phyloP scores from a whole-genome alignment of 208 protist genomes.

The Borovskyia barvae region DNA sequence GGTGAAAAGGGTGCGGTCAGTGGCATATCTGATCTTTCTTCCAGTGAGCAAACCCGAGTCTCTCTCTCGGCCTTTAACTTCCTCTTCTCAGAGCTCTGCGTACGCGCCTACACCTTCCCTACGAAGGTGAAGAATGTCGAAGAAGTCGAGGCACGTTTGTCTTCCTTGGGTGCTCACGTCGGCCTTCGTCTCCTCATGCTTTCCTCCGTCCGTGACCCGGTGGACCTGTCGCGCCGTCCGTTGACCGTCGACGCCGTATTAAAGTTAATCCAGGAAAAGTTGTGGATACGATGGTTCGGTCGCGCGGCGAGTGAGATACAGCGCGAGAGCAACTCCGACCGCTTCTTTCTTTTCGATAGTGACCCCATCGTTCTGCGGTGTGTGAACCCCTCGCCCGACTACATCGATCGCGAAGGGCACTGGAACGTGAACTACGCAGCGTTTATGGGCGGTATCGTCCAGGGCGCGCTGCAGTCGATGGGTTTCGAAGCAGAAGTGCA shows the following conservation, averaged over 20 bases:
- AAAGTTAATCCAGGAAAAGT: conserved; percentile 67
- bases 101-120: conserved; percentile 71
- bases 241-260: conserved; percentile 60
- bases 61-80: conserved; percentile 82
- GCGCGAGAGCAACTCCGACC: conserved; percentile 72
- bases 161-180: conserved; percentile 65
- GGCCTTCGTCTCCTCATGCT: conserved; percentile 67
- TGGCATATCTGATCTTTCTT: conserved; percentile 8
- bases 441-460: conserved; percentile 83
- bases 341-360: conserved; percentile 81
- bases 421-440: conserved; percentile 86
- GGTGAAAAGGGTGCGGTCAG: conserved; percentile 19
- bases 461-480: conserved; percentile 71
- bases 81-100: conserved; percentile 83
- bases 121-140: conserved; percentile 72
- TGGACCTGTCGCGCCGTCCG: conserved; percentile 53
- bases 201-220: conserved; percentile 53
- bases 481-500: conserved; percentile 77
- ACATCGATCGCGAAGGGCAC: conserved; percentile 63
- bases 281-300: conserved; percentile 84
- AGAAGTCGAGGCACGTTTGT: conserved; percentile 76
- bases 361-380: conserved; percentile 71
- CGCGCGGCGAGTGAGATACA: conserved; percentile 74
- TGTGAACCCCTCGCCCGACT: conserved; percentile 74
- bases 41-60: conserved; percentile 50